These are phyloP conservation scores for Aquilaria yunnanensis DNA, from an alignment of 345 rosid species.

Conservation along the genomic window DNA sequence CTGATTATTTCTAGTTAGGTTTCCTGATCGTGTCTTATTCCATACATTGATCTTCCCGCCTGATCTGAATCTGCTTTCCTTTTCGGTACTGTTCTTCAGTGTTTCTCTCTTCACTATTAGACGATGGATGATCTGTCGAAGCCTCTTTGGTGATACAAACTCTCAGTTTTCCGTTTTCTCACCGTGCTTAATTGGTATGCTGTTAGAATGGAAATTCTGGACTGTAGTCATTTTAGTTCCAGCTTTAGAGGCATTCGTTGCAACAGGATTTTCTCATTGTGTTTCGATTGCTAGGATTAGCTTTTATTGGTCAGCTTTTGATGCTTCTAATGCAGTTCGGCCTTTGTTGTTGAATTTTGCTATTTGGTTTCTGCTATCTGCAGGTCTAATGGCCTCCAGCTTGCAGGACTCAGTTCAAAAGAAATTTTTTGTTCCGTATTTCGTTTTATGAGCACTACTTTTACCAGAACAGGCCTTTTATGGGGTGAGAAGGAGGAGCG, in stretches of 20 bases:
- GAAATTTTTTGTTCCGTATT: constrained; percentile 23
- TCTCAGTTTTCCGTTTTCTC: too few species aligned
- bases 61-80: constrained; percentile 3
- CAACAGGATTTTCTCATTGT: too few species aligned
- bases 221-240: too few species aligned
- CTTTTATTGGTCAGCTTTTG: too few species aligned
- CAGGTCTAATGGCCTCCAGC: constrained; percentile 58
- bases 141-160: too few species aligned
- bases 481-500: constrained; percentile 54
- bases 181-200: too few species aligned
- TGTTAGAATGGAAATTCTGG: too few species aligned
- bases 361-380: constrained; percentile 14
- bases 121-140: too few species aligned
- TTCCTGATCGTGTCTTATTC: background rate
- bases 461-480: constrained; percentile 24
- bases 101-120: too few species aligned
- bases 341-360: constrained; percentile 5
- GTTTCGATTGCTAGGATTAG: too few species aligned
- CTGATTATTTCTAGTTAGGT: background rate
- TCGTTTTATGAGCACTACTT: constrained; percentile 27
- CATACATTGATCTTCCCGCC: constrained; percentile 2
- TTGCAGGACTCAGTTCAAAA: constrained; percentile 20
- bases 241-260: too few species aligned
- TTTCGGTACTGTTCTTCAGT: background rate
- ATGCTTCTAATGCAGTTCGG: too few species aligned